Evolutionary conservation across 495 filamentous ascomycete species (phyloP), one percentile per base, ranked within the genome.

Genomic region (Aspergillus sparsus): DNA sequence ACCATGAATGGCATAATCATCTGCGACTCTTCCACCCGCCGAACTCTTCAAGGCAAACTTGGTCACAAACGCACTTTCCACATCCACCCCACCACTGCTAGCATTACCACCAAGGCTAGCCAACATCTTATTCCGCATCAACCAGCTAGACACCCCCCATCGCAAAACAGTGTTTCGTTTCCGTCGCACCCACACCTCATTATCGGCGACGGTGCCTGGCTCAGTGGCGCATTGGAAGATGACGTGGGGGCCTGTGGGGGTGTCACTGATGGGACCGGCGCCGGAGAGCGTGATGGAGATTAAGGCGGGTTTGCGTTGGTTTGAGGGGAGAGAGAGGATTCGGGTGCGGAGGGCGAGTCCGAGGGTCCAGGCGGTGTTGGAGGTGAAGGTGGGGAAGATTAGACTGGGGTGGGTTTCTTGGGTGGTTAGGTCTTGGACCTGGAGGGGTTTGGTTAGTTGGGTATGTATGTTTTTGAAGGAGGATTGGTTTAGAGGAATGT

Each of bases 1-100:
- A 0, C 90, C 90, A 74, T 91, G 86, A 61, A 90, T 87, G 7
- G 87, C 87, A 80, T 88, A 93, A 13, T 82, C 75, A 63, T 80
- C 82, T 12, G 81, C 81, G 33, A 76, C 75, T 15, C 73, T 77
- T 32, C 76, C 77, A 1, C 81, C 71, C 55, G 58, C 63, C 0
- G 63, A 58, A 67, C 71, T 77, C 15, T 37, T 72, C 60, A 86
- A 62, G 36, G 75, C 80, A 71, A 81, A 86, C 66, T 85, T 86
- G 47, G 73, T 69, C 49, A 77, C 72, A 73, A 90, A 88, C 32
- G 74, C 74, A 18, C 62, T 73, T 70, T 90, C 85, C 57, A 89
- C 76, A 5, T 82, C 80, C 9, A 44, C 53, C 16, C n/a, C n/a
- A n/a, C n/a, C n/a, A 65, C 66, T 33, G 53, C 59, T 21, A 60